Conservation (phyloP, 805 yeast species). For the Metschnikowia koreensis region DNA sequence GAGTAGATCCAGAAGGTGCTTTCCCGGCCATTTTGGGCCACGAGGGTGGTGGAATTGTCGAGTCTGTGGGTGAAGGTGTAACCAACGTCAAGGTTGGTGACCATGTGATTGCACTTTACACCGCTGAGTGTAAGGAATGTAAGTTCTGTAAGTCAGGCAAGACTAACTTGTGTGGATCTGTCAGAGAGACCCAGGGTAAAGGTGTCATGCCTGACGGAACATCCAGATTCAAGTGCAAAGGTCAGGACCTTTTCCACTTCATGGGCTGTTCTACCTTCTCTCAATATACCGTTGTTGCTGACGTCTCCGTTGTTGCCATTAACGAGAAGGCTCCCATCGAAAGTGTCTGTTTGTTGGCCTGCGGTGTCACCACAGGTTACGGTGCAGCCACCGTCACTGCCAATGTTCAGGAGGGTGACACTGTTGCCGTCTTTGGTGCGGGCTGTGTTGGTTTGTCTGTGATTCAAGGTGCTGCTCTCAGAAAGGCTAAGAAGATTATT, state of each 20-base stretch:
- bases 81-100: constrained; percentile 89
- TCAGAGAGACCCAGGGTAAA: constrained; percentile 96
- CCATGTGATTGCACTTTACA: constrained; percentile 88
- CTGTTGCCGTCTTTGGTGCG: constrained; percentile 95
- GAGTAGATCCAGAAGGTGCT: constrained; percentile 93
- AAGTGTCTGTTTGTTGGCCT: constrained; percentile 88
- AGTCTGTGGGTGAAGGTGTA: constrained; percentile 92
- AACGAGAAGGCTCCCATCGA: constrained; percentile 81
- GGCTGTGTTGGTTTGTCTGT: constrained; percentile 97
- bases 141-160: constrained; percentile 93
- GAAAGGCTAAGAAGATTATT: constrained; percentile 77
- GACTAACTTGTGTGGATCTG: constrained; percentile 93
- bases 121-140: constrained; percentile 95
- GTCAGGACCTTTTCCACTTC: constrained; percentile 82
- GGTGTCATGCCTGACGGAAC: constrained; percentile 99
- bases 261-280: constrained; percentile 99
- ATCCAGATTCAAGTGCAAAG: constrained; percentile 80
- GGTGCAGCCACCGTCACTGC: constrained; percentile 98
- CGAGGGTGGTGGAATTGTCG: constrained; percentile 98
- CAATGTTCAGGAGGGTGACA: constrained; percentile 84
- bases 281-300: constrained; percentile 97
- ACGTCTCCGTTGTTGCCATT: constrained; percentile 92
- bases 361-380: constrained; percentile 98
- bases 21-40: constrained; percentile 94
- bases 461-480: constrained; percentile 87